These are phyloP conservation scores for Xylaria scruposa DNA, from an alignment of 495 filamentous ascomycete genomes.

Conservation along the genomic window DNA sequence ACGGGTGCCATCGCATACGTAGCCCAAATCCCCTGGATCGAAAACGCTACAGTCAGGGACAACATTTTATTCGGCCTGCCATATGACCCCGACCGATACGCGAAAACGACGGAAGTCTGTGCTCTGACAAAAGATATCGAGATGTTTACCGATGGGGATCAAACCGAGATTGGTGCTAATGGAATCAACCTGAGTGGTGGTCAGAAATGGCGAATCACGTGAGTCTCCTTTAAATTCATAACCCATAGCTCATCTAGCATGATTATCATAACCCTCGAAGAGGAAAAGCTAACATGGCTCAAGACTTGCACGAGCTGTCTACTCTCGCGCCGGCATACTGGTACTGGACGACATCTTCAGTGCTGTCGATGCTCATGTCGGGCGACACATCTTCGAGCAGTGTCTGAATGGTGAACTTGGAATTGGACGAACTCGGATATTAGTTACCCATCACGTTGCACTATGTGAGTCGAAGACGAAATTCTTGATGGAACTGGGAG, in stretches of 20 bases:
- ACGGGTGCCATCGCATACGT: slow-evolving; percentile 75
- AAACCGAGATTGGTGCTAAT: slow-evolving; percentile 81
- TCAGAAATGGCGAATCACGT: slow-evolving; percentile 79
- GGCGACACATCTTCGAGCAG: slow-evolving; percentile 76
- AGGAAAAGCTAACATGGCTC: background rate
- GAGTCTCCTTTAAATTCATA: slow-evolving; percentile 25
- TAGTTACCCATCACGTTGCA: slow-evolving; percentile 84
- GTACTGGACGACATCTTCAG: slow-evolving; percentile 88
- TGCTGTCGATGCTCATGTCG: slow-evolving; percentile 75
- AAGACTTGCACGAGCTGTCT: slow-evolving; percentile 74
- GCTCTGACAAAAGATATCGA: slow-evolving; percentile 76
- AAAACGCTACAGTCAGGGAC: slow-evolving; percentile 77
- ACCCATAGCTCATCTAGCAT: background rate
- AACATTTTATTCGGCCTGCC: slow-evolving; percentile 81
- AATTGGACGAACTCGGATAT: slow-evolving; percentile 72
- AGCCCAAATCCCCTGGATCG: slow-evolving; percentile 85
- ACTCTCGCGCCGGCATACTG: slow-evolving; percentile 79
- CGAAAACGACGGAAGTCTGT: slow-evolving; percentile 69
- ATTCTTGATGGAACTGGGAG: slow-evolving; percentile 71
- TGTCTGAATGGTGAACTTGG: slow-evolving; percentile 74
- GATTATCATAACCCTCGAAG: background rate
- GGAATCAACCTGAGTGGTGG: slow-evolving; percentile 86
- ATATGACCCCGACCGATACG: slow-evolving; percentile 67
- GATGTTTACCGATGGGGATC: slow-evolving; percentile 74
- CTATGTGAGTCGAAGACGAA: slow-evolving; percentile 72